Evolutionary conservation across 306 rosid genomes (phyloP).

Genomic region (Vachellia collinsii): DNA sequence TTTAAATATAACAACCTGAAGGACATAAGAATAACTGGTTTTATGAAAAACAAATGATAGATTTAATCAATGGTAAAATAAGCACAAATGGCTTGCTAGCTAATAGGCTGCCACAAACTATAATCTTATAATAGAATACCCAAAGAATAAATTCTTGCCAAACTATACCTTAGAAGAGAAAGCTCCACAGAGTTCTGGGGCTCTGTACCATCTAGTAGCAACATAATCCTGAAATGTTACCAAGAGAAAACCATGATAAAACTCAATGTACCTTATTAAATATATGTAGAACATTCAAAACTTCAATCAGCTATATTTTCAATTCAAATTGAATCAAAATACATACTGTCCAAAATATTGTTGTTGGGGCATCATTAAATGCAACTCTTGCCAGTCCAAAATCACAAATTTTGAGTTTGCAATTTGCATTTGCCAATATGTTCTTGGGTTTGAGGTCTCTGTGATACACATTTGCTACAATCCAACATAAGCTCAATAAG

Average conservation of each 20-base stretch:
- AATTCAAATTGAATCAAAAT: slow-evolving; percentile 3
- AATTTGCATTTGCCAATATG: slow-evolving; percentile 87
- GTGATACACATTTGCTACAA: slow-evolving; percentile 89
- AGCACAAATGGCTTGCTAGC: slow-evolving; percentile 21
- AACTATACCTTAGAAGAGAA: slow-evolving; percentile 68
- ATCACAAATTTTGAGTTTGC: slow-evolving; percentile 90
- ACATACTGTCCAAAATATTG: slow-evolving; percentile 92
- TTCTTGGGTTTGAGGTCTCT: slow-evolving; percentile 92
- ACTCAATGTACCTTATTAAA: slow-evolving; percentile 4
- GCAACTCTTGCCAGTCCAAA: slow-evolving; percentile 93
- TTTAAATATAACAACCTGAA: not conserved
- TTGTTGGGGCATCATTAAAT: slow-evolving; percentile 72
- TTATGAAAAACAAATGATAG: not conserved
- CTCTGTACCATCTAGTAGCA: slow-evolving; percentile 92
- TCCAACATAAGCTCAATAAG: slow-evolving; percentile 31
- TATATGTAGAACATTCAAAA: not conserved
- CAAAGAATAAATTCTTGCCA: slow-evolving; percentile 18
- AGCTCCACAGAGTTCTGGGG: slow-evolving; percentile 90
- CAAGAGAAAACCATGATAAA: slow-evolving; percentile 25
- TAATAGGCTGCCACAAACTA: not conserved
- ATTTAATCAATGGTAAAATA: not conserved
- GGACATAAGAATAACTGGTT: not conserved
- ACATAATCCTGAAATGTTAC: slow-evolving; percentile 71
- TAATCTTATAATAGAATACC: not conserved
- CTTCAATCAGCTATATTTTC: not conserved